phyloP scores from a whole-genome alignment of 225 moss, liverwort and hornwort genomes.

The Pleurozium schreberi region DNA sequence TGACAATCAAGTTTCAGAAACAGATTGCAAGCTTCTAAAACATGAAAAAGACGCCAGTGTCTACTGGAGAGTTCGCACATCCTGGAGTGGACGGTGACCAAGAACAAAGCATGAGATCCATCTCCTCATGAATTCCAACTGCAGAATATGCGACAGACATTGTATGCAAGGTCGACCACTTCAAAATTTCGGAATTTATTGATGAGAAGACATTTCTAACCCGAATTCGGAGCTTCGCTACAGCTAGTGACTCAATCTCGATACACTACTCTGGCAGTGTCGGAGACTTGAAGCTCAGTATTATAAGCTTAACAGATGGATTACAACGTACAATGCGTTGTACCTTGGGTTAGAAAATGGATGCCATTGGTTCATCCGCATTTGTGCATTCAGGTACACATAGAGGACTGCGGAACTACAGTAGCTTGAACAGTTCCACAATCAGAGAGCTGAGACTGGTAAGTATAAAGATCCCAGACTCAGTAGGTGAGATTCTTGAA shows the following conservation, averaged over 20 bases:
- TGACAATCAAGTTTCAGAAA: not conserved
- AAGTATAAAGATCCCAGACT: not conserved
- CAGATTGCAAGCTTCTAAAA: not conserved
- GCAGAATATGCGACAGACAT: not conserved
- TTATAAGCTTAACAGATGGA: not conserved
- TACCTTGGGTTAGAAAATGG: not conserved
- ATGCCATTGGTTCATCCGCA: not conserved
- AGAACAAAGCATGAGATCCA: not conserved
- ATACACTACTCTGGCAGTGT: not conserved
- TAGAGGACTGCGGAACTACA: not conserved
- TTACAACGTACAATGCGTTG: not conserved
- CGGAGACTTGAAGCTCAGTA: not conserved
- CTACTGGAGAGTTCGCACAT: not conserved
- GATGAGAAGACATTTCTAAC: not conserved
- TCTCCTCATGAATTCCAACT: not conserved
- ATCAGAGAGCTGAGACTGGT: conserved; percentile 5
- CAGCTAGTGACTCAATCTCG: not conserved
- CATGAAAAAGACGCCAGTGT: not conserved
- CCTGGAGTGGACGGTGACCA: not conserved
- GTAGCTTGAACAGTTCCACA: not conserved
- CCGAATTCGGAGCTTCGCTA: not conserved
- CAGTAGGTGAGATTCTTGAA: not conserved
- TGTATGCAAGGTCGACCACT: not conserved
- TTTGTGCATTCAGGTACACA: not conserved
- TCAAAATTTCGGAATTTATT: not conserved